Base-by-base conservation (phyloP, 2,329 filamentous ascomycete species). In the Exserohilum turcica region DNA sequence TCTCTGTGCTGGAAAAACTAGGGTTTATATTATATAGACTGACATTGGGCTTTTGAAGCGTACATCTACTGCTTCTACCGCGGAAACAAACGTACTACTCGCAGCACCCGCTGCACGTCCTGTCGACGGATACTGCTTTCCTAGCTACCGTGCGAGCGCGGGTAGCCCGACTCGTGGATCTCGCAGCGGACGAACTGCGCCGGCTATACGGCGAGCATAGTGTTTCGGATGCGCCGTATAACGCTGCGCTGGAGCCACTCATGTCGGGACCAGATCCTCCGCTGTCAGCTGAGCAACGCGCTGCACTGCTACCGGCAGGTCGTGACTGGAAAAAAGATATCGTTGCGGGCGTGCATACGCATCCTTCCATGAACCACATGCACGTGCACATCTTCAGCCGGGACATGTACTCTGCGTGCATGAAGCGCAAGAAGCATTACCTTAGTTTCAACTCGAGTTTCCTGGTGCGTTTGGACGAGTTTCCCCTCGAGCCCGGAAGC, bases 391-490 rank as follows among this genome's bases (percentile, higher is more conserved):
- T 97, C 27, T 76, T 97, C 52, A 91, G 89, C 33, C 80, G 85
- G 15, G 94, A 99, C 71, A 88, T 90, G 80, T 81, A 85, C 64
- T 91, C 88, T 32, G 81, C 84, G 9, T 82, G 81, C 39, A 62
- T 97, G 74, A 90, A 87, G 76, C 86, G 93, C 70, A 82, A 86
- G 59, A 93, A 92, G 72, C 94, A 97, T 76, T 97, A 97, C 76
- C 91, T 94, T 69, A 94, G 89, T 59, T 97, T 97, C 76, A 86
- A 84, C 28, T 95, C 92, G 46, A 83, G 84, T 3, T 99, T 97
- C 72, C 84, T 99, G 18, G 84, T 97, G 10, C 80, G 82, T 13
- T 67, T 97, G 21, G 86, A 86, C 18, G 89, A 92, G 54, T 93
- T 97, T 43, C 93, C 94, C 4, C 76, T 97, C 27, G 79, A 81